These are phyloP conservation scores for Camellia japonica DNA, from an alignment of 148 eudicot genomes.

Conservation along the genomic window DNA sequence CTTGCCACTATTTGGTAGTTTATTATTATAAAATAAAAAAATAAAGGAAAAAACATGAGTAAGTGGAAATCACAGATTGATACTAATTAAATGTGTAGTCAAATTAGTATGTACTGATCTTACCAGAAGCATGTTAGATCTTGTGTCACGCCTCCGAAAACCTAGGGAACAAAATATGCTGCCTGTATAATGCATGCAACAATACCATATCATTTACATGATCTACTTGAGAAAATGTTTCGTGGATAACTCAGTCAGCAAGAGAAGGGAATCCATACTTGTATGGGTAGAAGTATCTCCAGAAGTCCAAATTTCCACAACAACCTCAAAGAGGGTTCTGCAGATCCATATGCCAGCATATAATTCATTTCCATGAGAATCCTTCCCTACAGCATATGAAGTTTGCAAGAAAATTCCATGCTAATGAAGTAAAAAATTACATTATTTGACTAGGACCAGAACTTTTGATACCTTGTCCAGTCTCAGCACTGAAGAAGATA, in stretches of 20 bases:
- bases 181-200: slow-evolving; percentile 53
- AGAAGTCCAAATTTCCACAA: slow-evolving; percentile 78
- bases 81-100: background rate
- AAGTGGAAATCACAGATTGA: background rate
- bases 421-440: background rate
- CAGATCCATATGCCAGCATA: slow-evolving; percentile 96
- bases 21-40: no score
- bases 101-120: slow-evolving; percentile 6
- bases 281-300: slow-evolving; percentile 79
- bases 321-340: slow-evolving; percentile 80
- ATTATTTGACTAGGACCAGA: background rate
- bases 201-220: slow-evolving; percentile 7
- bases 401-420: background rate
- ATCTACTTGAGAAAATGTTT: background rate
- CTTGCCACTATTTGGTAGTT: no score
- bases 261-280: slow-evolving; percentile 42
- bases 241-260: slow-evolving; percentile 19
- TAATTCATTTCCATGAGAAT: slow-evolving; percentile 88
- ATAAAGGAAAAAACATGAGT: background rate
- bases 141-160: slow-evolving; percentile 62
- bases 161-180: slow-evolving; percentile 68
- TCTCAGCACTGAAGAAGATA: slow-evolving; percentile 50
- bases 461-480: slow-evolving; percentile 61
- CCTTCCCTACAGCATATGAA: slow-evolving; percentile 49
- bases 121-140: slow-evolving; percentile 91